These are phyloP conservation scores for Coemansia sp. DNA, from an alignment of 192 early-diverging fungal genomes.

Conservation along the genomic window DNA sequence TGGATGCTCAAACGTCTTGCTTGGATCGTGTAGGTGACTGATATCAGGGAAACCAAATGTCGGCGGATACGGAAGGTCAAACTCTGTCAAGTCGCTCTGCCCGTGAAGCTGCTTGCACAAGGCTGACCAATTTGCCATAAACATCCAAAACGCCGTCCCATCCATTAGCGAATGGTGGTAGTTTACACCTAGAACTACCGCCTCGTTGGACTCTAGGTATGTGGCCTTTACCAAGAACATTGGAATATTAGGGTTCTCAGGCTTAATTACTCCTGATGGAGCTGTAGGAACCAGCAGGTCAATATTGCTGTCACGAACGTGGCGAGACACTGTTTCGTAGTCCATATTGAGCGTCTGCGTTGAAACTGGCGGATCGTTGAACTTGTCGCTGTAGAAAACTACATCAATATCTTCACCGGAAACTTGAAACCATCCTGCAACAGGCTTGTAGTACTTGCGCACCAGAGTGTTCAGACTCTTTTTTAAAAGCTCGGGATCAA, in stretches of 20 bases:
- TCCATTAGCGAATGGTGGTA: slow-evolving; percentile 55
- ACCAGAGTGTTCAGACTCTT: slow-evolving; percentile 19
- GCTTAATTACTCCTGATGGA: slow-evolving; percentile 14
- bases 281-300: slow-evolving; percentile 30
- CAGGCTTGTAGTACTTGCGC: slow-evolving; percentile 41
- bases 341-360: slow-evolving; percentile 33
- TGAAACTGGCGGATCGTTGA: slow-evolving; percentile 42
- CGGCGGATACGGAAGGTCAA: slow-evolving; percentile 33
- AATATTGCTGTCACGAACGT: slow-evolving; percentile 31
- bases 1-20: slow-evolving; percentile 22
- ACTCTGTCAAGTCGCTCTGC: not conserved
- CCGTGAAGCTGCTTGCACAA: slow-evolving; percentile 21
- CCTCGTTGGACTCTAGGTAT: slow-evolving; percentile 23
- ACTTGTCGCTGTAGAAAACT: slow-evolving; percentile 23
- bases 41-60: slow-evolving; percentile 36
- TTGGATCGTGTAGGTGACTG: slow-evolving; percentile 14
- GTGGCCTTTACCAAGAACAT: slow-evolving; percentile 47
- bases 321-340: slow-evolving; percentile 5
- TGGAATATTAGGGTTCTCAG: slow-evolving; percentile 23
- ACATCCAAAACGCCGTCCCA: slow-evolving; percentile 46
- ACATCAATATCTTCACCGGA: slow-evolving; percentile 29
- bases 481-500: slow-evolving; percentile 19
- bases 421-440: slow-evolving; percentile 43
- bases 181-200: slow-evolving; percentile 30
- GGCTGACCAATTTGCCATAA: slow-evolving; percentile 49